These are phyloP conservation scores for Diaporthe eres DNA, from an alignment of 2,329 filamentous ascomycete species.

Conservation along the genomic window DNA sequence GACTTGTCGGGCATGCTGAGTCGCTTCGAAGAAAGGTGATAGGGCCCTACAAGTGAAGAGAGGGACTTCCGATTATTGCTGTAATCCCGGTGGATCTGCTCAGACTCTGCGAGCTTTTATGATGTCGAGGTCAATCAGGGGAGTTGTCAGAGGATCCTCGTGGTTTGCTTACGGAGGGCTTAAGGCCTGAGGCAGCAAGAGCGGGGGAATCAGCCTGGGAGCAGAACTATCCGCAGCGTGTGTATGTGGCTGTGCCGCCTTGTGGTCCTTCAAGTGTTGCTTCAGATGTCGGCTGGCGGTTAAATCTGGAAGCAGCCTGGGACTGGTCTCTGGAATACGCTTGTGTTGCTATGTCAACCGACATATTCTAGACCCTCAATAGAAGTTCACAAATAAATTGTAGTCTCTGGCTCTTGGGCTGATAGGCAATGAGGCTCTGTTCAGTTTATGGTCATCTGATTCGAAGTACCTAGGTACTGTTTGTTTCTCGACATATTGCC, in stretches of 20 bases:
- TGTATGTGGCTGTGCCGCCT: background rate
- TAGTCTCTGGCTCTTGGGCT: background rate
- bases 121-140: background rate
- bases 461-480: too few species aligned
- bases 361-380: background rate
- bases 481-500: background rate
- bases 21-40: background rate
- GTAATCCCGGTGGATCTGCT: background rate
- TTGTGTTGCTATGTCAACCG: background rate
- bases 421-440: background rate
- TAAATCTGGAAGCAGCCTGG: too few species aligned
- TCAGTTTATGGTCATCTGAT: background rate
- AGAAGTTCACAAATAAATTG: background rate
- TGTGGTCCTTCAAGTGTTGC: background rate
- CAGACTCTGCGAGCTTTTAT: background rate
- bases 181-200: too few species aligned
- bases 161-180: background rate
- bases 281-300: background rate
- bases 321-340: background rate
- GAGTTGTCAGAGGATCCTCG: background rate
- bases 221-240: background rate
- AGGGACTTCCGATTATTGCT: background rate
- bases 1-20: background rate
- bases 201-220: too few species aligned
- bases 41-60: background rate